Percentiles rank a stretch among this genome's conserved stretches.
phyloP scores from a whole-genome alignment of 2,329 filamentous ascomycete species.

The Bretziella fagacearum region DNA sequence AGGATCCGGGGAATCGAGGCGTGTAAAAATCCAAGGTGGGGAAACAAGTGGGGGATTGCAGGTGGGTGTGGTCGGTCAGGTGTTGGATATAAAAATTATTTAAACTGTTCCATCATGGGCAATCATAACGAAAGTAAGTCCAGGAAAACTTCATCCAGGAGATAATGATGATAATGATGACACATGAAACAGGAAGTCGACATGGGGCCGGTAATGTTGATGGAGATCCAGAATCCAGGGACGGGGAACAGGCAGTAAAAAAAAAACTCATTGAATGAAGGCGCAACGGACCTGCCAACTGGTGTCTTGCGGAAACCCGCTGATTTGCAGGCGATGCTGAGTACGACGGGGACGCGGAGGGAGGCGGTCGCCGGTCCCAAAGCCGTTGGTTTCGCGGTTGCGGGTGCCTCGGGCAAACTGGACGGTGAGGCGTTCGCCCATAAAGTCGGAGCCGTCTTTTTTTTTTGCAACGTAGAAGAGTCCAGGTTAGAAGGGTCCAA shows the following conservation, averaged over 20 bases:
- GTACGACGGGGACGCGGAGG: constrained; percentile 75
- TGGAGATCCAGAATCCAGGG: neutral
- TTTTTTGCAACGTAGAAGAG: neutral
- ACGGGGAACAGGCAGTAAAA: neutral
- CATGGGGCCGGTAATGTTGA: neutral
- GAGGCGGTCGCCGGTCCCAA: constrained; percentile 36
- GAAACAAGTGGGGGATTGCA: neutral
- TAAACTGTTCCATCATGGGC: no score
- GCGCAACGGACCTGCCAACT: constrained; percentile 97
- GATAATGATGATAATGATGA: neutral
- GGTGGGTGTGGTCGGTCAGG: neutral
- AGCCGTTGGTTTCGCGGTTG: constrained; percentile 30
- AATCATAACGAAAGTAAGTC: no score
- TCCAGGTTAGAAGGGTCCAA: constrained; percentile 11
- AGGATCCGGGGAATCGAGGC: neutral
- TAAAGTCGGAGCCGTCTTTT: constrained; percentile 89
- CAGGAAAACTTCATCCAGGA: no score
- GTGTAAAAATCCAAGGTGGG: neutral
- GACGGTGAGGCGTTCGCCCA: constrained; percentile 92
- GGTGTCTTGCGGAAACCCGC: constrained; percentile 92
- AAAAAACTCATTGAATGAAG: constrained; percentile 24
- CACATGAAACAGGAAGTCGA: neutral
- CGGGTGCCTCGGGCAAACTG: constrained; percentile 87
- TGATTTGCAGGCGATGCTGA: constrained; percentile 90
- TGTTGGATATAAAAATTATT: no score